These are phyloP conservation scores for Dillenia suffruticosa DNA, from an alignment of 164 flowering plant species.

Conservation along the genomic window DNA sequence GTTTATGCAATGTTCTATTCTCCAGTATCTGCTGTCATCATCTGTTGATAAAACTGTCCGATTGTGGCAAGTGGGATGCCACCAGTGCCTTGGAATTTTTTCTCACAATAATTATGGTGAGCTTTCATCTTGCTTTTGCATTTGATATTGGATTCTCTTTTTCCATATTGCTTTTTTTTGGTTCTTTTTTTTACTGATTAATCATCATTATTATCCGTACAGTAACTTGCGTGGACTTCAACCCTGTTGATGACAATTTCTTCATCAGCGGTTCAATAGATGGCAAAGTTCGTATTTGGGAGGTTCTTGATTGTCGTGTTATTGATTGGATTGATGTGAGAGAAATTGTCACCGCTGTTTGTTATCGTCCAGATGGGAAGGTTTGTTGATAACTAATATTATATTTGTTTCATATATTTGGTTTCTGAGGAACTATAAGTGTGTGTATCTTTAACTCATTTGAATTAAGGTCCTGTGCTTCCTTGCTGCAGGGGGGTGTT, in stretches of 20 bases:
- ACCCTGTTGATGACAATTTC: constrained; percentile 60
- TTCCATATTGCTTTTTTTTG: constrained; percentile 1
- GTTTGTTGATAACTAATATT: constrained; percentile 26
- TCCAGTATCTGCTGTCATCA: constrained; percentile 61
- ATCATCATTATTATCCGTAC: constrained; percentile 19
- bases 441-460: neutral
- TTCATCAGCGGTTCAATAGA: constrained; percentile 89
- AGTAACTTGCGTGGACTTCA: constrained; percentile 74
- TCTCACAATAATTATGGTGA: constrained; percentile 78
- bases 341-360: constrained; percentile 79
- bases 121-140: constrained; percentile 11
- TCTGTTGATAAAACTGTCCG: constrained; percentile 84
- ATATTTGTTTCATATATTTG: neutral
- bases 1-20: neutral
- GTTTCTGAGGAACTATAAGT: neutral
- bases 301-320: constrained; percentile 38
- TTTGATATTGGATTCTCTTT: constrained; percentile 19
- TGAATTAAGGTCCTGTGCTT: neutral
- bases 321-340: constrained; percentile 63
- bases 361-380: constrained; percentile 72
- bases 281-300: constrained; percentile 88
- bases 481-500: constrained; percentile 53
- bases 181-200: neutral
- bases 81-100: constrained; percentile 50
- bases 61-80: constrained; percentile 53